Evolutionary conservation across 768 basidiomycete genomes (phyloP), one percentile per base, ranked within the genome.

Genomic region (Mycena epipterygia): DNA sequence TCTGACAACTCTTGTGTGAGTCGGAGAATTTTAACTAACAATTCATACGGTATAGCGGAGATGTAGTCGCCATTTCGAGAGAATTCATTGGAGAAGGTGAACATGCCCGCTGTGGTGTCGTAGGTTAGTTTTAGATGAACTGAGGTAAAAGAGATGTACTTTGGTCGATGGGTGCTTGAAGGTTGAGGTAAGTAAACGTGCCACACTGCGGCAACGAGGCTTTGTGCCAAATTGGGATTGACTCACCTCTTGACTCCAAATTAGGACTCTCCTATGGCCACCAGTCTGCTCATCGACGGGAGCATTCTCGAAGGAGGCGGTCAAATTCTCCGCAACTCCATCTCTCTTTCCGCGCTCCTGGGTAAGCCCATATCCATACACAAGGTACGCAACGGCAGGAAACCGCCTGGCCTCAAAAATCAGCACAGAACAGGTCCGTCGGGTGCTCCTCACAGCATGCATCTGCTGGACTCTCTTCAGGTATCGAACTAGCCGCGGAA

Each of bases 391-490:
- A 80, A 80, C 55, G 84, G 84, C 29, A 85, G 93, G 56, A 84
- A 68, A 37, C 88, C 87, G 21, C 89, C 91, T 19, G 93, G 93
- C 1, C 81, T 95, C 41, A 92, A 87, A 75, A 89, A 88, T 53
- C 93, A 95, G 75, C 93, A 95, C 78, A 88, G 88, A 56, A 87
- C 90, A 73, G 93, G 92, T 89, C 63, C 21, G 79, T 75, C 44
- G 17, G 12, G 19, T 25, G 4, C 8, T 19, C 27, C 66, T 16
- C 30, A 17, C 51, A 57, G 33, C 39, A 39, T 41, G 23, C 41
- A 41, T 30, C 27, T 63, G 30, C 37, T 52, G 0, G 49, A 44
- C 35, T 9, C 17, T 2, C 21, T 9, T 6, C 68, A 93, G 93
- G 93, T 3, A 81, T 94, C 41, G 84, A 89, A 49, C 87, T 94